phyloP scores from a whole-genome alignment of 2,329 filamentous ascomycete genomes.

The Scedosporium minutisporum region DNA sequence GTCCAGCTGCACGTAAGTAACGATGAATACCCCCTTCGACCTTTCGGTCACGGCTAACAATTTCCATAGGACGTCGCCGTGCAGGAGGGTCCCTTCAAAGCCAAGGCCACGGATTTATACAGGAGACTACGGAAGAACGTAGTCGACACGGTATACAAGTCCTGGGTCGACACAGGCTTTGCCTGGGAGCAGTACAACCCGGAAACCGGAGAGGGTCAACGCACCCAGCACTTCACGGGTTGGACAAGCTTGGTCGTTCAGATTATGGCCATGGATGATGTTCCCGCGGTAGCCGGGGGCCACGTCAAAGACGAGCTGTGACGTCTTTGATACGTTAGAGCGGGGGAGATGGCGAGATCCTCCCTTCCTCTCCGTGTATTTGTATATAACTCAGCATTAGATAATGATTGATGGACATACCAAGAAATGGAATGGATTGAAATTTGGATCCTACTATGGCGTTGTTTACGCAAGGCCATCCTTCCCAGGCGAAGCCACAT shows the following conservation, averaged over 20 bases:
- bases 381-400: neutral
- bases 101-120: slow-evolving; percentile 65
- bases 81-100: slow-evolving; percentile 56
- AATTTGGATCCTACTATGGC: neutral
- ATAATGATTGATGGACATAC: neutral
- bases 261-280: slow-evolving; percentile 77
- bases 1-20: slow-evolving; percentile 66
- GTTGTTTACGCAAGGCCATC: neutral
- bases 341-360: neutral
- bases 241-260: slow-evolving; percentile 99
- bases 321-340: neutral
- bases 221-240: slow-evolving; percentile 95
- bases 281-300: neutral
- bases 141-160: slow-evolving; percentile 77
- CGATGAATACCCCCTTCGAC: neutral
- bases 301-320: slow-evolving; percentile 5
- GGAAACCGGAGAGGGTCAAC: slow-evolving; percentile 83
- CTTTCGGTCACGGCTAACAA: neutral
- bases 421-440: neutral
- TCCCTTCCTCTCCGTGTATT: neutral
- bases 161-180: slow-evolving; percentile 87
- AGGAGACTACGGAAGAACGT: slow-evolving; percentile 69
- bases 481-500: neutral
- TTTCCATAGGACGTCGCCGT: slow-evolving; percentile 49
- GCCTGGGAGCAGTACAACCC: slow-evolving; percentile 99